Percentiles rank a stretch among this genome's conserved stretches.
These are phyloP conservation scores for Fusarium praegraminearum DNA, from an alignment of 2,329 filamentous ascomycete species.

Conservation along the genomic window DNA sequence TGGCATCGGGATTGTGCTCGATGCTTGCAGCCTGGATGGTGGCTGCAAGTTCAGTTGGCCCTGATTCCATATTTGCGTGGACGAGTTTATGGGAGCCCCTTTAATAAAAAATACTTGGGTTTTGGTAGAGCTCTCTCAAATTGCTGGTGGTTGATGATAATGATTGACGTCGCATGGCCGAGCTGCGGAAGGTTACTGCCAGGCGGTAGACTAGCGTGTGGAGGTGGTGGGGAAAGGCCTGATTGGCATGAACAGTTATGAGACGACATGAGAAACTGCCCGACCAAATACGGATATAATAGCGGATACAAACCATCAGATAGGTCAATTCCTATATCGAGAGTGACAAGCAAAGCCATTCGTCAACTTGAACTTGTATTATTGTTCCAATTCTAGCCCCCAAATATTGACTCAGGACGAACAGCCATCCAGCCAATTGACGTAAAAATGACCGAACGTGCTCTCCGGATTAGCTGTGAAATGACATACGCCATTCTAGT, in stretches of 20 bases:
- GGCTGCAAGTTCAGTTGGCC: slow-evolving; percentile 77
- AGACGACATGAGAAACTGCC: neutral
- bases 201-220: slow-evolving; percentile 45
- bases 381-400: neutral
- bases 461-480: neutral
- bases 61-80: slow-evolving; percentile 63
- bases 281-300: neutral
- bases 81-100: neutral
- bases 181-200: slow-evolving; percentile 44
- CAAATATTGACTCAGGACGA: neutral
- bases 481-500: neutral
- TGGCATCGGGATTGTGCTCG: slow-evolving; percentile 75
- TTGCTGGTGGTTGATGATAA: slow-evolving; percentile 7
- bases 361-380: neutral
- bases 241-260: neutral
- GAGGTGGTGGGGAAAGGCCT: slow-evolving; percentile 5
- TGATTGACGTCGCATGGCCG: slow-evolving; percentile 39
- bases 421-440: slow-evolving; percentile 1
- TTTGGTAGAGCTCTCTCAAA: neutral
- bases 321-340: neutral
- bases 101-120: neutral
- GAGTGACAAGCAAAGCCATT: neutral
- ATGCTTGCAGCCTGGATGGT: slow-evolving; percentile 85
- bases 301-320: neutral
- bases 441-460: neutral